phyloP scores from a whole-genome alignment of 2,329 filamentous ascomycete genomes.

The Fusarium austroafricanum region DNA sequence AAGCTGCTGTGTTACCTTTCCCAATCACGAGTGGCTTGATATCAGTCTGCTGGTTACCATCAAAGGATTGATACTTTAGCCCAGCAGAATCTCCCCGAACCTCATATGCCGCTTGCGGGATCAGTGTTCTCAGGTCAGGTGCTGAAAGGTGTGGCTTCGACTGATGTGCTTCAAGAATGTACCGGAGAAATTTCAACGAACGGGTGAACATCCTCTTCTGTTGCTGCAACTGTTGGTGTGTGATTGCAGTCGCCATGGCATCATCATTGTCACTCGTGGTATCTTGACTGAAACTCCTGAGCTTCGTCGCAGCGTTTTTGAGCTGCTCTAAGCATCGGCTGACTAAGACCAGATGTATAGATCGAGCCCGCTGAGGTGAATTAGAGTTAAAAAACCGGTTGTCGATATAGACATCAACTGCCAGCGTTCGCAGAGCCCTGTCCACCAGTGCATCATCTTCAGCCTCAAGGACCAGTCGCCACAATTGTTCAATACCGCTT shows the following conservation, averaged over 20 bases:
- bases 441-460: constrained; percentile 73
- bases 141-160: constrained; percentile 69
- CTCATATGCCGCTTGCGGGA: constrained; percentile 62
- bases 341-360: constrained; percentile 76
- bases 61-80: constrained; percentile 80
- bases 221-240: constrained; percentile 60
- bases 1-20: constrained; percentile 75
- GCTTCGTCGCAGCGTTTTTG: constrained; percentile 66
- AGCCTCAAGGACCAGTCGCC: constrained; percentile 81
- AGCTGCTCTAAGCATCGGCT: constrained; percentile 79
- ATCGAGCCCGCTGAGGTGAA: constrained; percentile 62
- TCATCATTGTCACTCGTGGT: constrained; percentile 61
- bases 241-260: constrained; percentile 62
- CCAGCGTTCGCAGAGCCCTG: constrained; percentile 75
- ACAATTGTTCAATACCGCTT: constrained; percentile 76
- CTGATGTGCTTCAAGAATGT: constrained; percentile 75
- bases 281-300: constrained; percentile 63
- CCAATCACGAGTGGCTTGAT: constrained; percentile 74
- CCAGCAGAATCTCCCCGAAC: constrained; percentile 72
- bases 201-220: constrained; percentile 72
- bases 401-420: constrained; percentile 76
- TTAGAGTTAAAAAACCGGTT: constrained; percentile 63
- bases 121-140: constrained; percentile 66
- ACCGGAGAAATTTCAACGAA: constrained; percentile 74
- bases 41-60: constrained; percentile 68